These are phyloP conservation scores for Brassica cretica DNA, from an alignment of 345 rosid genomes.

Conservation along the genomic window DNA sequence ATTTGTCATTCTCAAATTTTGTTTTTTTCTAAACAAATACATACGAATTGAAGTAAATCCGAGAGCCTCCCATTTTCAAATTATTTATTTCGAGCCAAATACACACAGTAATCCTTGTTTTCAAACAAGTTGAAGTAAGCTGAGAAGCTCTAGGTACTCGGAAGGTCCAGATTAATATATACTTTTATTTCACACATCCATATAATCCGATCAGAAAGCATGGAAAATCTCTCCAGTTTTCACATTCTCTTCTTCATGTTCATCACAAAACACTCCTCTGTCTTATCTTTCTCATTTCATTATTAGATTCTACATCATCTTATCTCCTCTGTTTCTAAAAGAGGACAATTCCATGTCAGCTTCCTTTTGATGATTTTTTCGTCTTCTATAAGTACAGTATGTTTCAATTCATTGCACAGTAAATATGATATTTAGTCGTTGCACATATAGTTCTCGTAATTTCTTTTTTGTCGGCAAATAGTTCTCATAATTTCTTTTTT, in stretches of 20 bases:
- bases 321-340: not conserved
- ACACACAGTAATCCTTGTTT: not conserved
- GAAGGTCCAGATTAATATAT: not conserved
- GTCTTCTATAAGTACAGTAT: not conserved
- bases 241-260: slow-evolving; percentile 17
- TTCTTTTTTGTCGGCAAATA: not conserved
- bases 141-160: not conserved
- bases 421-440: too few relatives aligned
- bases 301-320: not conserved
- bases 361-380: not conserved
- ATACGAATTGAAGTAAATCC: too few relatives aligned
- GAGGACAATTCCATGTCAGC: not conserved
- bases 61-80: too few relatives aligned
- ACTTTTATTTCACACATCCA: too few relatives aligned
- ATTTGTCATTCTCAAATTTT: not conserved
- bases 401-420: not conserved
- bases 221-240: slow-evolving; percentile 20
- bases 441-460: not conserved
- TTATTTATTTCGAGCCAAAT: not conserved
- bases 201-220: too few relatives aligned
- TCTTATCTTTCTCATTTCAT: not conserved
- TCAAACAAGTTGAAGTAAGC: not conserved
- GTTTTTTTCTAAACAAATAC: too few relatives aligned
- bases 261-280: slow-evolving; percentile 19
- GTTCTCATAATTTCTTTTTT: not conserved